Evolutionary conservation across 352 stramenopile genomes (phyloP).

Genomic region (Globisporangium yorkense): DNA sequence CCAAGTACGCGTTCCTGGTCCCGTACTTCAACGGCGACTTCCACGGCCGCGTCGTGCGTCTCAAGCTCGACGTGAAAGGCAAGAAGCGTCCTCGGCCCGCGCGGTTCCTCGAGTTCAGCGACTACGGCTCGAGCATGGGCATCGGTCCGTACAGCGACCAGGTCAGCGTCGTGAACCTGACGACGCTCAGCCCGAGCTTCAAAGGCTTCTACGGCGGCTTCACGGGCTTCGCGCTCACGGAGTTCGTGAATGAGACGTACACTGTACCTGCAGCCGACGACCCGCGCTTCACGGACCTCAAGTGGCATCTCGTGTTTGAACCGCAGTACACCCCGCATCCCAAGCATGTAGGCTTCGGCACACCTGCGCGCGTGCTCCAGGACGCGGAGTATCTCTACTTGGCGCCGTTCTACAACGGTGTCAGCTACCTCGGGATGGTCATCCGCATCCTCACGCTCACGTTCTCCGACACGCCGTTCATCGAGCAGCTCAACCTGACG

Average conservation of each 20-base stretch:
- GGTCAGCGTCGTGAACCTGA: constrained; percentile 51
- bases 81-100: constrained; percentile 71
- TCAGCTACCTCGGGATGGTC: constrained; percentile 38
- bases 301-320: constrained; percentile 49
- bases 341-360: constrained; percentile 30
- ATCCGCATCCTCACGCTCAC: constrained; percentile 35
- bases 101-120: constrained; percentile 73
- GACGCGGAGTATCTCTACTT: constrained; percentile 69
- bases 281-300: constrained; percentile 31
- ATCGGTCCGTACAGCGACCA: constrained; percentile 63
- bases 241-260: constrained; percentile 67
- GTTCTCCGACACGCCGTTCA: constrained; percentile 39
- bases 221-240: constrained; percentile 40
- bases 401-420: constrained; percentile 58
- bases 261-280: constrained; percentile 37
- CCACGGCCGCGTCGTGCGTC: constrained; percentile 52
- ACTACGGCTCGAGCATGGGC: constrained; percentile 58
- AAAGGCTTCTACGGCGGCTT: constrained; percentile 58
- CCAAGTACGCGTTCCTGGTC: constrained; percentile 67
- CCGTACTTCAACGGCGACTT: constrained; percentile 67
- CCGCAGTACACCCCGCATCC: constrained; percentile 35
- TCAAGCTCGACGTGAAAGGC: constrained; percentile 67
- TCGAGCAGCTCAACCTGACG: constrained; percentile 51
- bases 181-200: constrained; percentile 34
- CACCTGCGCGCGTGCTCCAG: constrained; percentile 23